Evolutionary conservation across 1,139 yeast species (phyloP), one percentile per base, ranked within the genome.

Genomic region (Pichia sp.): DNA sequence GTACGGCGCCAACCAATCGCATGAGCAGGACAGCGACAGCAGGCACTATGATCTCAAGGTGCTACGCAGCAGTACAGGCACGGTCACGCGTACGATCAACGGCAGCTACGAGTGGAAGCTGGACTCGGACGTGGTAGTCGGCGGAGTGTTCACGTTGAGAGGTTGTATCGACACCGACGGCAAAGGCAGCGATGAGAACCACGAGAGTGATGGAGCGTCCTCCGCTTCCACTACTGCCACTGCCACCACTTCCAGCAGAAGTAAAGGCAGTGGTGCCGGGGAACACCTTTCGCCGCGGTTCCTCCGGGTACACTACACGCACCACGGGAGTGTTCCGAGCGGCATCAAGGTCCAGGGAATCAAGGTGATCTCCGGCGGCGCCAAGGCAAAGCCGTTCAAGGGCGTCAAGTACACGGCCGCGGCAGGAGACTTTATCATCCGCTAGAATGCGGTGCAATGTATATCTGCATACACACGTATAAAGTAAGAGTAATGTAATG

Each of bases 321-420:
- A 85, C 61, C 81, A 83, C 59, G 97, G 97, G 0, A 75, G 79
- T 12, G 76, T 89, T 1, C 87, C 95, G 1, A 86, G 95, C 67
- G 93, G 95, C 0, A 71, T 86, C 47, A 81, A 80, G 59, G 89
- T 92, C 1, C 85, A 81, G 27, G 76, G 84, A 30, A 72, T 92
- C 55, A 80, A 84, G 63, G 79, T 92, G 10, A 74, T 83, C 6
- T 76, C 78, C 60, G 92, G 93, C 0, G 92, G 93, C 0, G 63
- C 81, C 4, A 75, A 78, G 2, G 84, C 83, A 20, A 86, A 84
- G 64, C 96, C 96, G 0, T 93, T 84, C 74, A 93, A 92, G 68
- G 98, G 99, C 1, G 97, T 92, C 31, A 87, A 92, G 65, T 92
- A 92, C 66, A 73, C 80, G 12, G 84, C 97, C 5, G 72, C 73